Percentiles rank a stretch among this genome's conserved stretches.
Evolutionary conservation across 495 filamentous ascomycete species (phyloP).

Genomic region (Hypoxylon subgilvum): DNA sequence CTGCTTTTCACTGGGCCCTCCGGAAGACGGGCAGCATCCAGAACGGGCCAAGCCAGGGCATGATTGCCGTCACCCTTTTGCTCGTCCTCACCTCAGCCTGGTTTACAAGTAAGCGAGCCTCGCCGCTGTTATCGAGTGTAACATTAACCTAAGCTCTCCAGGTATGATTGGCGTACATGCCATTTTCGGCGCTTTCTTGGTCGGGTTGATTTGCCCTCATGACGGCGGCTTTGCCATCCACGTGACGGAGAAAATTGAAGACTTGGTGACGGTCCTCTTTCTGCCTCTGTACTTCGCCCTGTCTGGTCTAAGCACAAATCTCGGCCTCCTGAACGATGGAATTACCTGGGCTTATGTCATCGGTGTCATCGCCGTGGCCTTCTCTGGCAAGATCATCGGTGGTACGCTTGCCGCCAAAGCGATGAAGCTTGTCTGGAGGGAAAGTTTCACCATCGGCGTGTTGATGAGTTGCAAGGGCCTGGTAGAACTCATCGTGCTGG

Average conservation of each 20-base stretch:
- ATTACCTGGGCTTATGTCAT: constrained; percentile 93
- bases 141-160: constrained; percentile 33
- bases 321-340: constrained; percentile 82
- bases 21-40: constrained; percentile 76
- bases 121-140: background rate
- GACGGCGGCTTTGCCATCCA: constrained; percentile 94
- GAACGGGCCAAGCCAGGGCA: constrained; percentile 87
- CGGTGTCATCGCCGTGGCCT: constrained; percentile 81
- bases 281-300: constrained; percentile 94
- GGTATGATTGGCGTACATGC: constrained; percentile 77
- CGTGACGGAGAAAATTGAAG: constrained; percentile 94
- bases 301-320: constrained; percentile 86
- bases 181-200: constrained; percentile 73
- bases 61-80: constrained; percentile 82
- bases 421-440: constrained; percentile 87
- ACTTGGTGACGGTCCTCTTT: constrained; percentile 86
- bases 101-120: constrained; percentile 71
- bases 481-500: constrained; percentile 92
- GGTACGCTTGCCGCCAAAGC: constrained; percentile 79
- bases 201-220: constrained; percentile 92
- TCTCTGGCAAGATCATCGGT: constrained; percentile 83
- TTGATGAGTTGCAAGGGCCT: constrained; percentile 98
- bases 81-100: constrained; percentile 84
- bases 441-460: constrained; percentile 88
- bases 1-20: constrained; percentile 77